phyloP scores from a whole-genome alignment of 2,329 filamentous ascomycete genomes.

The Ceratocystis cacaofunesta region DNA sequence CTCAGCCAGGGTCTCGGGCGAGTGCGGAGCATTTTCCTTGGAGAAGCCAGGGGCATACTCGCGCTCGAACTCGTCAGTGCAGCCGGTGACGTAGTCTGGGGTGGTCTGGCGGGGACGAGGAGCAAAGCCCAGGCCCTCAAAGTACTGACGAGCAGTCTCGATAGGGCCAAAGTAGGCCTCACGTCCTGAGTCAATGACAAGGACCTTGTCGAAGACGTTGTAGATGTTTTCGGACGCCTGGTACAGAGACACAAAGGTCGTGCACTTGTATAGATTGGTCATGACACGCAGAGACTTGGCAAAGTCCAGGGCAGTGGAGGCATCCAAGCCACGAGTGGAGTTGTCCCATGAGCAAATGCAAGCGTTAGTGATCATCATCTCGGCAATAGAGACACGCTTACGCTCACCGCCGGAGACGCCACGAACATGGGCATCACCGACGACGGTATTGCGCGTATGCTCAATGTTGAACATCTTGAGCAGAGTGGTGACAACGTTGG shows the following conservation, averaged over 20 bases:
- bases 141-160: conserved; percentile 54
- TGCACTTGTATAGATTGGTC: conserved; percentile 71
- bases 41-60: conserved; percentile 56
- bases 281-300: conserved; percentile 58
- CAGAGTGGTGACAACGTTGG: conserved; percentile 56
- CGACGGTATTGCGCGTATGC: conserved; percentile 70
- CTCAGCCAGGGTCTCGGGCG: conserved; percentile 48
- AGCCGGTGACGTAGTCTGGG: conserved; percentile 67
- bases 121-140: conserved; percentile 61
- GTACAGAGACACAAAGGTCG: conserved; percentile 75
- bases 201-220: conserved; percentile 65
- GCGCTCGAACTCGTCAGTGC: conserved; percentile 71
- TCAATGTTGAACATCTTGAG: conserved; percentile 91
- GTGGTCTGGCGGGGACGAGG: conserved; percentile 65
- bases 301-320: conserved; percentile 52
- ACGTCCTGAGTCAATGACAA: conserved; percentile 62
- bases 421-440: conserved; percentile 67
- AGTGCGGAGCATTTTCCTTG: conserved; percentile 51
- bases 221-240: conserved; percentile 76
- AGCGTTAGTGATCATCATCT: conserved; percentile 63
- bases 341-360: conserved; percentile 66
- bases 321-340: conserved; percentile 52
- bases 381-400: conserved; percentile 68
- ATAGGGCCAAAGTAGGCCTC: conserved; percentile 64
- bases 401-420: conserved; percentile 68